These are phyloP conservation scores for Piromyces sp. DNA, from an alignment of 192 early-diverging fungal species.

Conservation along the genomic window DNA sequence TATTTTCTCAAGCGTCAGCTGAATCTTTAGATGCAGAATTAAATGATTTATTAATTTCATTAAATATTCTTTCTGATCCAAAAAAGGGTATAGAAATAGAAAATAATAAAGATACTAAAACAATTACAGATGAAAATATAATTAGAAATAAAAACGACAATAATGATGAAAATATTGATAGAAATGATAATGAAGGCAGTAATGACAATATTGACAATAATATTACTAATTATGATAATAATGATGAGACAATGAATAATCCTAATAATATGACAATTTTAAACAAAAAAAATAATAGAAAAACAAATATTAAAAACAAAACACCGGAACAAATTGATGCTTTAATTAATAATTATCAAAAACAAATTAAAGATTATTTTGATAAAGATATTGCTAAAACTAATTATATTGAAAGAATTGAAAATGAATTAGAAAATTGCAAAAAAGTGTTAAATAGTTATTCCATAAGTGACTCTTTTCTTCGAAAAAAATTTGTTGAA, in stretches of 20 bases:
- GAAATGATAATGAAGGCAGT: background rate
- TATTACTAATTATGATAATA: no score
- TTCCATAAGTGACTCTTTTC: background rate
- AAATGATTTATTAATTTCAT: background rate
- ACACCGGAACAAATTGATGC: background rate
- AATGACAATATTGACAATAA: background rate
- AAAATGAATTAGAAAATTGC: background rate
- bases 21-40: background rate
- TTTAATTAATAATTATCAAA: background rate
- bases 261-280: background rate
- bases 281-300: background rate
- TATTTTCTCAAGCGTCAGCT: background rate
- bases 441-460: background rate
- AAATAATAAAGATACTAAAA: no score
- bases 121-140: background rate
- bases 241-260: background rate
- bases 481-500: background rate
- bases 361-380: background rate
- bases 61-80: background rate
- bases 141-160: background rate
- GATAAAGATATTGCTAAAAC: background rate
- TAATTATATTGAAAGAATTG: background rate
- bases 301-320: background rate
- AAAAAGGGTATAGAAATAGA: background rate
- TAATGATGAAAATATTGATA: background rate